Percentiles rank a stretch among this genome's conserved stretches.
These are phyloP conservation scores for Xerocomus tenax DNA, from an alignment of 1,284 basidiomycete genomes.

Conservation along the genomic window DNA sequence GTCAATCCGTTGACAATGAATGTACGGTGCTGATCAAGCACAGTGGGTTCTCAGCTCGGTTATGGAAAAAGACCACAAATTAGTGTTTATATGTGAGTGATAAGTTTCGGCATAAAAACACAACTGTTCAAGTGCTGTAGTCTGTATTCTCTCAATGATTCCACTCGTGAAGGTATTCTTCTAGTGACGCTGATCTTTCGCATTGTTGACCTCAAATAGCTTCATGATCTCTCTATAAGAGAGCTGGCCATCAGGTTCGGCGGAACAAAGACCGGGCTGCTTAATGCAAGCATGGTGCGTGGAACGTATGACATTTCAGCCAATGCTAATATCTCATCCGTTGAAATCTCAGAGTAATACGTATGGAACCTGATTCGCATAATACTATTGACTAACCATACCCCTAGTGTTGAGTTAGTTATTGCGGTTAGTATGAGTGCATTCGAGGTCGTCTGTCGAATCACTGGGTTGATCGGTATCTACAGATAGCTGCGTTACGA, in stretches of 20 bases:
- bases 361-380: slow-evolving; percentile 36
- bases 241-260: slow-evolving; percentile 70
- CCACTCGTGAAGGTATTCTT: slow-evolving; percentile 60
- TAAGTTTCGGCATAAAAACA: not conserved
- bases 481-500: slow-evolving; percentile 67
- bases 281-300: slow-evolving; percentile 75
- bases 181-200: not conserved
- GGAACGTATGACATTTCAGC: not conserved
- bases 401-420: slow-evolving; percentile 57
- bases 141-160: slow-evolving; percentile 57
- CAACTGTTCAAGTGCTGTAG: slow-evolving; percentile 30
- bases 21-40: slow-evolving; percentile 1
- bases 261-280: slow-evolving; percentile 67
- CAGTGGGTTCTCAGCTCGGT: slow-evolving; percentile 60
- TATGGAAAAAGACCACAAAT: slow-evolving; percentile 47
- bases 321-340: slow-evolving; percentile 8
- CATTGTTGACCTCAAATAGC: slow-evolving; percentile 29
- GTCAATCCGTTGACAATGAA: slow-evolving; percentile 17
- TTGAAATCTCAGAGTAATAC: slow-evolving; percentile 49
- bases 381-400: slow-evolving; percentile 1
- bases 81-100: slow-evolving; percentile 57
- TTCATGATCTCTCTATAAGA: slow-evolving; percentile 74
- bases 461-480: slow-evolving; percentile 16
- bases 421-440: slow-evolving; percentile 47
- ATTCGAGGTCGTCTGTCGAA: not conserved